Percentiles rank a stretch among this genome's conserved stretches.
Conservation (phyloP, 352 stramenopile genomes). For the Blastocystis sp. region DNA sequence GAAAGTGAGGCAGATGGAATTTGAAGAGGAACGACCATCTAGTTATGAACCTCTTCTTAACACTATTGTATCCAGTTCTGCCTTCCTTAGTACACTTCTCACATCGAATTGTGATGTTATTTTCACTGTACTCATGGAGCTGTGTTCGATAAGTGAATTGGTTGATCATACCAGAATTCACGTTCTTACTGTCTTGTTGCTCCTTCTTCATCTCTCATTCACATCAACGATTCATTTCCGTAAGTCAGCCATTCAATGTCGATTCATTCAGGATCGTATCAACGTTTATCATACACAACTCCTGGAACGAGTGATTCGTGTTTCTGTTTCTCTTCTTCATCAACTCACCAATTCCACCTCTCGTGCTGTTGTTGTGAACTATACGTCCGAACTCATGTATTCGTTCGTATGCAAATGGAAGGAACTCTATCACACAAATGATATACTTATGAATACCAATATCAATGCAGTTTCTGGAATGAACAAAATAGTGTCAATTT, state of each 20-base stretch:
- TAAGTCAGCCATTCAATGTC: background rate
- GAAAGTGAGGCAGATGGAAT: background rate
- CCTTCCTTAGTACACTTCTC: background rate
- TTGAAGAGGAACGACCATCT: background rate
- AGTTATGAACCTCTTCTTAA: conserved; percentile 3
- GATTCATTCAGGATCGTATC: background rate
- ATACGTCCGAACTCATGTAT: conserved; percentile 26
- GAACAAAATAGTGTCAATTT: background rate
- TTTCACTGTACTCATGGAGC: background rate
- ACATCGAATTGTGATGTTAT: background rate
- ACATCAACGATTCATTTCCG: conserved; percentile 28
- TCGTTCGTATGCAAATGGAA: conserved; percentile 43
- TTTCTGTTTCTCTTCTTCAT: background rate
- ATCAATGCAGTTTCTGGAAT: background rate
- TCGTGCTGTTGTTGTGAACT: conserved; percentile 15
- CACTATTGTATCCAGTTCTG: background rate
- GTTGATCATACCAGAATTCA: background rate
- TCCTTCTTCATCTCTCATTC: conserved; percentile 15
- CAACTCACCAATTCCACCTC: background rate
- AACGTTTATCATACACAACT: background rate
- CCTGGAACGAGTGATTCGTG: background rate
- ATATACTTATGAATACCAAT: conserved; percentile 42
- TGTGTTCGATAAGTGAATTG: background rate
- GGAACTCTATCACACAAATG: conserved; percentile 30
- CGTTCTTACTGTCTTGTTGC: background rate